Conservation (phyloP, 2,329 filamentous ascomycete species). For the Ascochyta lentis region DNA sequence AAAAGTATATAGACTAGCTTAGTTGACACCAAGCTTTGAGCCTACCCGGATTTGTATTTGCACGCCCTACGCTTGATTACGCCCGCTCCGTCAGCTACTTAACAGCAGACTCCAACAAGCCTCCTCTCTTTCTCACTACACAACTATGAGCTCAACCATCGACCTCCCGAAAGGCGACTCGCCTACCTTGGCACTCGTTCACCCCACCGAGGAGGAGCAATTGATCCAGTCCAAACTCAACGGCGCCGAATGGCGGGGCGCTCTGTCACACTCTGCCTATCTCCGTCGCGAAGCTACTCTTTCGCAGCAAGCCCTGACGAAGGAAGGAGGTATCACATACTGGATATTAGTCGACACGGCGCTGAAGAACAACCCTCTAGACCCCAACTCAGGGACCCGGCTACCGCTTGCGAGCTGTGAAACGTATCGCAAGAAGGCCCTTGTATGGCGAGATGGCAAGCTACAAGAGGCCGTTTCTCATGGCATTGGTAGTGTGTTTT, state of each 20-base stretch:
- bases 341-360: conserved; percentile 65
- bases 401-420: conserved; percentile 66
- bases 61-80: background rate
- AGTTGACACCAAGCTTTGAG: background rate
- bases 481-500: conserved; percentile 83
- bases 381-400: conserved; percentile 47
- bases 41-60: background rate
- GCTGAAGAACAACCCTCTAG: conserved; percentile 40
- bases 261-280: conserved; percentile 62
- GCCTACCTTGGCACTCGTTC: conserved; percentile 59
- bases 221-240: conserved; percentile 61
- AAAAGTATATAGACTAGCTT: too few species aligned
- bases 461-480: conserved; percentile 67
- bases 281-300: conserved; percentile 64
- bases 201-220: conserved; percentile 62
- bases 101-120: background rate
- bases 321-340: conserved; percentile 62
- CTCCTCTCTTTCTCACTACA: background rate
- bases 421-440: conserved; percentile 57
- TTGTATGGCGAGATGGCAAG: conserved; percentile 56
- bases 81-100: background rate
- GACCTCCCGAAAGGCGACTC: conserved; percentile 58
- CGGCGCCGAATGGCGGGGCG: conserved; percentile 64
- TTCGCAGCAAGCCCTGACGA: conserved; percentile 58
- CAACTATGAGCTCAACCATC: conserved; percentile 34